These are phyloP conservation scores for Lonicera japonica DNA, from an alignment of 129 eudicot species.

Conservation along the genomic window DNA sequence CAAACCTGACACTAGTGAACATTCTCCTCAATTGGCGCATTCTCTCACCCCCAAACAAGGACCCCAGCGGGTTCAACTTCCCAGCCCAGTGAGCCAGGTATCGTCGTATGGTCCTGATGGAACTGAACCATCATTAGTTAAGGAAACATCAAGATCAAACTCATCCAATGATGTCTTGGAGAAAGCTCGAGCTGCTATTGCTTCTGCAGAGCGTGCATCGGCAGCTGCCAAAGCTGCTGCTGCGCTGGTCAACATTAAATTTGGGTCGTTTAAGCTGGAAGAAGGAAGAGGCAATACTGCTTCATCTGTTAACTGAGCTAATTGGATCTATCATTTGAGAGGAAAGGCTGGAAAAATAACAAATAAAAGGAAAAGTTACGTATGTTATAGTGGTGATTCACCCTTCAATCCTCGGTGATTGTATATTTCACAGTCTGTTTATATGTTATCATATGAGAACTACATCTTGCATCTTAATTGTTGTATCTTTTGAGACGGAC, in stretches of 20 bases:
- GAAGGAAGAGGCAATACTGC: slow-evolving; percentile 23
- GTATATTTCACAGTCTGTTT: too few relatives aligned
- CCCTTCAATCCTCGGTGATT: too few relatives aligned
- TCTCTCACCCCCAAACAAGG: slow-evolving; percentile 21
- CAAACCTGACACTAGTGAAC: slow-evolving; percentile 15
- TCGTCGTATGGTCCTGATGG: slow-evolving; percentile 14
- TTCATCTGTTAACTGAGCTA: neutral
- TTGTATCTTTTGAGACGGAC: too few relatives aligned
- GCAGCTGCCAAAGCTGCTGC: slow-evolving; percentile 97
- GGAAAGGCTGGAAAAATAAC: neutral
- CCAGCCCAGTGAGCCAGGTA: slow-evolving; percentile 14
- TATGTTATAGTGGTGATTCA: too few relatives aligned
- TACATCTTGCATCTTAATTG: too few relatives aligned
- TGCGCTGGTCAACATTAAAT: slow-evolving; percentile 47
- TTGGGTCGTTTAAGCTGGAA: slow-evolving; percentile 22
- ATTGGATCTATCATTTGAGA: neutral
- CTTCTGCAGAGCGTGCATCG: slow-evolving; percentile 88
- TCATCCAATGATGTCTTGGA: slow-evolving; percentile 64
- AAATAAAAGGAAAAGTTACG: neutral
- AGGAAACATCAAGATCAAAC: slow-evolving; percentile 22
- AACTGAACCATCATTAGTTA: slow-evolving; percentile 17
- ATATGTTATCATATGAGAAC: too few relatives aligned
- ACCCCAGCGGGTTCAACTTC: slow-evolving; percentile 23
- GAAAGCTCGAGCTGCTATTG: slow-evolving; percentile 85
- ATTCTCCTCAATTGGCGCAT: slow-evolving; percentile 23